These are phyloP conservation scores for Leishmania arabica DNA, from an alignment of 208 protist genomes.

Conservation along the genomic window DNA sequence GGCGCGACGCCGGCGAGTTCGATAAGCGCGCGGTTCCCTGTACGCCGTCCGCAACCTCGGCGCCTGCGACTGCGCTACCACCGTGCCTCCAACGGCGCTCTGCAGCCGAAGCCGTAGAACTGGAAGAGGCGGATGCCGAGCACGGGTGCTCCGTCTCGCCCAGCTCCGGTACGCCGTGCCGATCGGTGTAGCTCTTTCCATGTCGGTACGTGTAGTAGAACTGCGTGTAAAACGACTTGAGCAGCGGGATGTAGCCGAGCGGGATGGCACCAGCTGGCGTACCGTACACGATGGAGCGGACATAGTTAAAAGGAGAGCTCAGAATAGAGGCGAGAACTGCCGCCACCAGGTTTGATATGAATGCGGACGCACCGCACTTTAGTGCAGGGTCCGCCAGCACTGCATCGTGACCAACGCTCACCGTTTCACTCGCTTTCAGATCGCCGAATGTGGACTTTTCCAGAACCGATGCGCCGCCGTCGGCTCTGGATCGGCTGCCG, in stretches of 20 bases:
- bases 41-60: neutral
- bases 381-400: neutral
- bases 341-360: conserved; percentile 81
- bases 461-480: neutral
- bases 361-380: conserved; percentile 43
- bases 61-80: neutral
- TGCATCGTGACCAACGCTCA: neutral
- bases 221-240: conserved; percentile 81
- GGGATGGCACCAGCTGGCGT: conserved; percentile 69
- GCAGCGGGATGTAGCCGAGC: conserved; percentile 61
- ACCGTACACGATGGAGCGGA: conserved; percentile 85
- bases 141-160: conserved; percentile 32
- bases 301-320: conserved; percentile 90
- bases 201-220: conserved; percentile 65
- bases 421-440: neutral
- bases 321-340: conserved; percentile 78
- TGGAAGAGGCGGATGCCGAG: neutral
- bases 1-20: neutral
- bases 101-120: neutral
- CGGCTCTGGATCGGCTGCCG: neutral
- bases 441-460: no score
- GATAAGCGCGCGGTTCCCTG: neutral
- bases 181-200: conserved; percentile 71
- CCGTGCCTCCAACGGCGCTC: neutral
- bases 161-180: conserved; percentile 31